Evolutionary conservation across 2,329 filamentous ascomycete species (phyloP), one percentile per base, ranked within the genome.

Genomic region (Immersiporthe knoxdaviesiana): DNA sequence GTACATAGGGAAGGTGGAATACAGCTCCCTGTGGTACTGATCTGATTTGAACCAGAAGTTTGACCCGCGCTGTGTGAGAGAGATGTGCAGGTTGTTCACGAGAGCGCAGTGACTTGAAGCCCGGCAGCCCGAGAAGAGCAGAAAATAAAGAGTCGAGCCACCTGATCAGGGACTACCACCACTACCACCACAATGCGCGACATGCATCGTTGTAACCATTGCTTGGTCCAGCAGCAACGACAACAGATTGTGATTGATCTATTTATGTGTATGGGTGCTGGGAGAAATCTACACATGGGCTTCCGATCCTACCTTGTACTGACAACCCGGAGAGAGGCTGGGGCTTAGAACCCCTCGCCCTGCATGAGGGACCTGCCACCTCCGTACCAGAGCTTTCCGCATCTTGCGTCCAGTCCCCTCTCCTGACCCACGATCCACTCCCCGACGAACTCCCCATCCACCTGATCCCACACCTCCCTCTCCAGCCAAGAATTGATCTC

Each of bases 401-500:
- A 88, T 59, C 92, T 87, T 69, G 88, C 89, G 75, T 95, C 92
- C 67, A 97, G 80, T 0, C 94, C 94, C 74, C 84, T 91, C 78
- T 95, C 93, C 74, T 97, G 88, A 0, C 95, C 94, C n/a, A 97
- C 89, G 32, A 92, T 82, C 94, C 95, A 97, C 76, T 96, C 91
- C 0, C 91, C 90, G 2, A 84, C 77, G 47, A 83, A 80, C 14
- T 79, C 79, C 11, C 77, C 81, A 61, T 76, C 80, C 32, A 78
- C 74, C 52, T 79, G 81, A 27, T 88, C 87, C 92, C 93, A 97
- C 64, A 91, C 90, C 75, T 92, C 86, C 14, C 79, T 79, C 76
- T 90, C 84, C 35, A 97, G 81, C 90, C 90, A 94, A 12, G 76
- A 78, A 78, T 98, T 98, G 73, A 97, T 86, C 71, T 87, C 83